These are phyloP conservation scores for Exophiala sp. DNA, from an alignment of 2,329 filamentous ascomycete genomes.

Conservation along the genomic window DNA sequence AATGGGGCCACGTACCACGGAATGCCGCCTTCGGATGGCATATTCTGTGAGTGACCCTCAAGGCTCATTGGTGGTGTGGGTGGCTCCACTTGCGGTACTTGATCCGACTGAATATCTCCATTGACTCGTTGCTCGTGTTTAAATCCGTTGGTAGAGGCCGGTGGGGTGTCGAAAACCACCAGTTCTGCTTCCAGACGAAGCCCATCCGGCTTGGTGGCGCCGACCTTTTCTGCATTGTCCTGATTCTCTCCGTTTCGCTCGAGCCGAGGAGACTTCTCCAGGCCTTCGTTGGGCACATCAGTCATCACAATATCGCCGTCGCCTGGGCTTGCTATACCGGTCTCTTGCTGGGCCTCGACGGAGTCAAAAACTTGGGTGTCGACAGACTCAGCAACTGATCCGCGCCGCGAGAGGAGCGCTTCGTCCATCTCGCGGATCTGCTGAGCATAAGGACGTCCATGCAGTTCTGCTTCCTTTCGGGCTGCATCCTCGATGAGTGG, in stretches of 20 bases:
- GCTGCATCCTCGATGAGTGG: constrained; percentile 72
- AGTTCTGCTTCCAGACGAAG: constrained; percentile 4
- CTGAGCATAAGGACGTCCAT: constrained; percentile 64
- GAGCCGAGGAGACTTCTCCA: constrained; percentile 16
- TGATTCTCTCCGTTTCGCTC: neutral
- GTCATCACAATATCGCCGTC: constrained; percentile 37
- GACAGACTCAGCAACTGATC: constrained; percentile 41
- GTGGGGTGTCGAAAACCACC: constrained; percentile 25
- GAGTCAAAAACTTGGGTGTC: constrained; percentile 25
- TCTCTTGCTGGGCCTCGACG: constrained; percentile 33
- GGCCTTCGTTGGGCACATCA: constrained; percentile 33
- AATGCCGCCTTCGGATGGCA: constrained; percentile 70
- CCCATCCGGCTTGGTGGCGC: constrained; percentile 8
- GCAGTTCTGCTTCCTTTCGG: constrained; percentile 77
- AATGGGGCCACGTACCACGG: constrained; percentile 86
- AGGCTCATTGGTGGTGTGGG: constrained; percentile 41
- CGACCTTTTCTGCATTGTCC: neutral
- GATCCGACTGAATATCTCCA: constrained; percentile 42
- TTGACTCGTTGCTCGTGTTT: constrained; percentile 31
- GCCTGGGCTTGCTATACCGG: constrained; percentile 18
- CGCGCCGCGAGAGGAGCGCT: constrained; percentile 56
- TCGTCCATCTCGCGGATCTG: constrained; percentile 71
- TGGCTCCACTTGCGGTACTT: constrained; percentile 36
- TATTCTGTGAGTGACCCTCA: constrained; percentile 42
- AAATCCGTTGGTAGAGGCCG: constrained; percentile 29